Conservation (phyloP, 306 rosid species). For the Alnus rubra region DNA sequence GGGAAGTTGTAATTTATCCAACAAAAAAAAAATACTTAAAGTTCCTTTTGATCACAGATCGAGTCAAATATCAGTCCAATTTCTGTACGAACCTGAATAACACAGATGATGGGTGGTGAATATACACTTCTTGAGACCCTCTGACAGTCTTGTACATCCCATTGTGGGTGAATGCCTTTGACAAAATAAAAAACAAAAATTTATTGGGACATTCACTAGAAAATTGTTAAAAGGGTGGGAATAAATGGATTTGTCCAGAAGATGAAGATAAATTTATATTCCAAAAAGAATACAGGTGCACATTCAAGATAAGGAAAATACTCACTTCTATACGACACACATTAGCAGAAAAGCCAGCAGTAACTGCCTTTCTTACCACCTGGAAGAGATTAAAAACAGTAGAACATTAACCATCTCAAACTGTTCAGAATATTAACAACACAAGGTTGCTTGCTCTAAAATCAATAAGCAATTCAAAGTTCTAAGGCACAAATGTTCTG, state of each 20-base stretch:
- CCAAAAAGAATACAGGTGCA: not conserved
- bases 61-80: constrained; percentile 10
- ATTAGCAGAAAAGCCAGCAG: constrained; percentile 78
- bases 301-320: constrained; percentile 14
- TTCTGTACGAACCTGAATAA: constrained; percentile 69
- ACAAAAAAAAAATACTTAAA: not conserved
- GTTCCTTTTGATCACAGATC: not conserved
- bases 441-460: not conserved
- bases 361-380: constrained; percentile 82
- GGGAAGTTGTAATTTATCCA: too few relatives aligned
- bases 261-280: constrained; percentile 19
- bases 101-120: constrained; percentile 94
- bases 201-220: not conserved
- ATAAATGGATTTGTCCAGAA: not conserved
- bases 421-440: not conserved
- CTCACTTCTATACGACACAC: constrained; percentile 79
- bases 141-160: constrained; percentile 85
- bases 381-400: constrained; percentile 30
- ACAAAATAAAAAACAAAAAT: constrained; percentile 26
- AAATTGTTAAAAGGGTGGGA: not conserved
- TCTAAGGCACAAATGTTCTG: not conserved
- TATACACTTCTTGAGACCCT: constrained; percentile 86
- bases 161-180: constrained; percentile 73
- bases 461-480: not conserved
- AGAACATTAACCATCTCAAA: not conserved